Conservation (phyloP, 495 filamentous ascomycete species). For the Trichoderma parareesei region DNA sequence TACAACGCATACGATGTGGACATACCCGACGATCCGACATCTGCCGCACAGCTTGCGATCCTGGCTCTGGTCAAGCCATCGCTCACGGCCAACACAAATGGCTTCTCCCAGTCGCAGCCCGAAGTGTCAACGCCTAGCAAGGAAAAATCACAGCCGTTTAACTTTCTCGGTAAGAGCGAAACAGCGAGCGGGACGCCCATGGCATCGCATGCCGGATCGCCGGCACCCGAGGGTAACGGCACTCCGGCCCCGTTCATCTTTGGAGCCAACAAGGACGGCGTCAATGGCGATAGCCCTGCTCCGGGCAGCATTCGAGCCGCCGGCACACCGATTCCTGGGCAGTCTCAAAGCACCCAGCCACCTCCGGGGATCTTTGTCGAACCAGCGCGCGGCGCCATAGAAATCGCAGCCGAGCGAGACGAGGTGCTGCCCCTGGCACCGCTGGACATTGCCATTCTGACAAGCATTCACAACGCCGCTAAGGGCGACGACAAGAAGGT, state of each 20-base stretch:
- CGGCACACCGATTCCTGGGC: conserved; percentile 36
- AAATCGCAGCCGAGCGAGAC: conserved; percentile 61
- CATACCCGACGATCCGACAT: conserved; percentile 78
- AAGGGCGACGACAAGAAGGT: conserved; percentile 87
- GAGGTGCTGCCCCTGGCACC: conserved; percentile 71
- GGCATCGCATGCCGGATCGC: conserved; percentile 79
- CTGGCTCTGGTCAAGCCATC: conserved; percentile 59
- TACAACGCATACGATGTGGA: conserved; percentile 86
- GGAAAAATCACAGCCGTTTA: conserved; percentile 43
- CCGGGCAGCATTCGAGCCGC: conserved; percentile 30
- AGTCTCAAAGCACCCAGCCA: conserved; percentile 17
- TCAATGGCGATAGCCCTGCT: conserved; percentile 23
- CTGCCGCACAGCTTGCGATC: conserved; percentile 75
- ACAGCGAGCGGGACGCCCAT: conserved; percentile 61
- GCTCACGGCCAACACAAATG: conserved; percentile 31
- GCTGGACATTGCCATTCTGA: conserved; percentile 82
- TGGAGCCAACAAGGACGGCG: conserved; percentile 36
- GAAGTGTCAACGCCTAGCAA: conserved; percentile 45
- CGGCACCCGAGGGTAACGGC: conserved; percentile 65
- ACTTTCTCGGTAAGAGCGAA: conserved; percentile 46
- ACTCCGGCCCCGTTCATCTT: conserved; percentile 52
- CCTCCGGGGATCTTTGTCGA: conserved; percentile 29
- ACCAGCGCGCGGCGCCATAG: conserved; percentile 37
- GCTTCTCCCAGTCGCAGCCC: conserved; percentile 25
- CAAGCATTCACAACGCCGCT: conserved; percentile 76